Conservation (phyloP, 1,284 basidiomycete species). For the Cryptococcus sp. region DNA sequence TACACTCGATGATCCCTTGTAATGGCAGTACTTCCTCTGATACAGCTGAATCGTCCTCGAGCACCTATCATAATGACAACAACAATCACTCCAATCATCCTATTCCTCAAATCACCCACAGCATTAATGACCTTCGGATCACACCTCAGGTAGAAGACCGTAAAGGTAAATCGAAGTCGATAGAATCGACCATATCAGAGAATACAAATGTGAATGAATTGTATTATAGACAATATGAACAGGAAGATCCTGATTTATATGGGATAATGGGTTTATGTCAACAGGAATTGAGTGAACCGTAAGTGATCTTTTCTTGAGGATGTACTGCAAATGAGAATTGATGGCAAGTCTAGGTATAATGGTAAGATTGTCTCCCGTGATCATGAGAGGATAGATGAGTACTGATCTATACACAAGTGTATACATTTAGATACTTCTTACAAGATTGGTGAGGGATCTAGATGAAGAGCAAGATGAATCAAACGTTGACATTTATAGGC, state of each 20-base stretch:
- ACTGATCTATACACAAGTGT: constrained; percentile 26
- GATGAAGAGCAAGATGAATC: background rate
- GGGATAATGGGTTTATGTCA: constrained; percentile 82
- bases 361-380: constrained; percentile 2
- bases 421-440: constrained; percentile 73
- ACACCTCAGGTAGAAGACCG: background rate
- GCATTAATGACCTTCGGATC: background rate
- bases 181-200: background rate
- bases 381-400: background rate
- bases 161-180: background rate
- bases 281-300: constrained; percentile 89
- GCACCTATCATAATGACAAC: no score
- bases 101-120: background rate
- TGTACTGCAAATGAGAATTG: background rate
- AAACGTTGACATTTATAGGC: constrained; percentile 56
- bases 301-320: constrained; percentile 53
- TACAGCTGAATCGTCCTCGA: no score
- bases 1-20: no score
- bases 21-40: no score
- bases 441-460: constrained; percentile 69
- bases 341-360: constrained; percentile 9
- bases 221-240: constrained; percentile 27
- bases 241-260: constrained; percentile 65
- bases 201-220: constrained; percentile 6
- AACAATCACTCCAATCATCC: no score